Conservation (phyloP, 2,329 filamentous ascomycete genomes). For the Dactylellina sp. region DNA sequence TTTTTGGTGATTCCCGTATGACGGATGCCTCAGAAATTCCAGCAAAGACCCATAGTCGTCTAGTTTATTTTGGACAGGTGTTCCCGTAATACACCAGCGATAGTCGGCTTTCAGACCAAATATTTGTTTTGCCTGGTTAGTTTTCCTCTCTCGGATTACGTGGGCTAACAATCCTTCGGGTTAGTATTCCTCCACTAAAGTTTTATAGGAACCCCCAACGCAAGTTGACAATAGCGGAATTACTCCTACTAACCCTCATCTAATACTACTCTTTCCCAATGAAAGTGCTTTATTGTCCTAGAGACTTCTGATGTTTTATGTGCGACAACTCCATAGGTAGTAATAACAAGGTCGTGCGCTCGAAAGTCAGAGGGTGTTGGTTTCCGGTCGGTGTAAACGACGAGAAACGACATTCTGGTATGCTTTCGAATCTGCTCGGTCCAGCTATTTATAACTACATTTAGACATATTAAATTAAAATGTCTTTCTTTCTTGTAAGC, state of each 20-base stretch:
- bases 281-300: conserved; percentile 14
- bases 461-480: no score
- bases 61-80: conserved; percentile 64
- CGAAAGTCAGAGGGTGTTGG: conserved; percentile 27
- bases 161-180: no score
- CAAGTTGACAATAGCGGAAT: no score
- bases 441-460: conserved; percentile 53
- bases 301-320: conserved; percentile 35
- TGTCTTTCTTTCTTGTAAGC: no score
- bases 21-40: conserved; percentile 61
- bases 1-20: conserved; percentile 56
- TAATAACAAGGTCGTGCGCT: conserved; percentile 61
- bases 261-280: conserved; percentile 63
- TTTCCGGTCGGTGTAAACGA: conserved; percentile 58
- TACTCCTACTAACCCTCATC: no score
- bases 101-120: conserved; percentile 58
- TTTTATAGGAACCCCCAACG: not conserved
- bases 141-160: conserved; percentile 62
- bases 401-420: conserved; percentile 49
- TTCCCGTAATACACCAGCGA: conserved; percentile 65
- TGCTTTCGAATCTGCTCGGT: conserved; percentile 52
- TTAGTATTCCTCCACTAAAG: not conserved
- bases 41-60: conserved; percentile 64
- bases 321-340: conserved; percentile 61
- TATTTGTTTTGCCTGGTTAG: conserved; percentile 61